These are phyloP conservation scores for Phytopythium mirpurense DNA, from an alignment of 352 stramenopile genomes.

Conservation along the genomic window DNA sequence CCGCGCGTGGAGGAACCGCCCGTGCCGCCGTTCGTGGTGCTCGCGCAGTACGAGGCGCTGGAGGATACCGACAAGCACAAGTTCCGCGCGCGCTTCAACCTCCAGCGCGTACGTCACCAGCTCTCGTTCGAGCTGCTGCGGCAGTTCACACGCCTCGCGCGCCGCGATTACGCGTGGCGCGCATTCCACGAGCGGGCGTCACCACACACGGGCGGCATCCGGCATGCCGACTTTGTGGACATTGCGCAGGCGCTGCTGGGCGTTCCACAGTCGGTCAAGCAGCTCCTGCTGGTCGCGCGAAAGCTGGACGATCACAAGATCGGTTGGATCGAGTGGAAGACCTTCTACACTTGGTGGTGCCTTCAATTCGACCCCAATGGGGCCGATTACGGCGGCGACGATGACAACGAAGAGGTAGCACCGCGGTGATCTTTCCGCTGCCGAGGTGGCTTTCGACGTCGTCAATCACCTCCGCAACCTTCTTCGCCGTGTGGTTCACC, in stretches of 20 bases:
- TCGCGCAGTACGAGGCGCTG: slow-evolving; percentile 51
- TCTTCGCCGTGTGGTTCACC: neutral
- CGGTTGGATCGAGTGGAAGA: slow-evolving; percentile 50
- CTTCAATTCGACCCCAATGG: slow-evolving; percentile 23
- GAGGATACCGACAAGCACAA: slow-evolving; percentile 38
- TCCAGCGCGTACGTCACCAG: slow-evolving; percentile 52
- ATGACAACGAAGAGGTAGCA: neutral
- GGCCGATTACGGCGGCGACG: neutral
- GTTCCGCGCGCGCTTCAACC: slow-evolving; percentile 51
- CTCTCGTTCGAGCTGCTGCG: slow-evolving; percentile 58
- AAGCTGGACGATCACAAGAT: slow-evolving; percentile 46
- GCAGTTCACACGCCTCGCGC: slow-evolving; percentile 59
- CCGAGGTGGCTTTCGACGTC: no score
- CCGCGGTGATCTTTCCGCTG: no score
- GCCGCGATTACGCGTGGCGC: slow-evolving; percentile 49
- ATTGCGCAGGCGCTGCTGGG: slow-evolving; percentile 35
- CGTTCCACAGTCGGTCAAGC: slow-evolving; percentile 32
- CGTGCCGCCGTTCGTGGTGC: slow-evolving; percentile 49
- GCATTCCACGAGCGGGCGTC: slow-evolving; percentile 34
- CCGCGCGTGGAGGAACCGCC: slow-evolving; percentile 22
- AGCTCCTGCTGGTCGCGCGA: slow-evolving; percentile 34
- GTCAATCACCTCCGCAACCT: no score
- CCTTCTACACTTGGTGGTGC: slow-evolving; percentile 66
- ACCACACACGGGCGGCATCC: slow-evolving; percentile 10
- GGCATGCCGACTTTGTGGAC: slow-evolving; percentile 41